These are phyloP conservation scores for Mariannaea sp. DNA, from an alignment of 2,329 filamentous ascomycete species.

Conservation along the genomic window DNA sequence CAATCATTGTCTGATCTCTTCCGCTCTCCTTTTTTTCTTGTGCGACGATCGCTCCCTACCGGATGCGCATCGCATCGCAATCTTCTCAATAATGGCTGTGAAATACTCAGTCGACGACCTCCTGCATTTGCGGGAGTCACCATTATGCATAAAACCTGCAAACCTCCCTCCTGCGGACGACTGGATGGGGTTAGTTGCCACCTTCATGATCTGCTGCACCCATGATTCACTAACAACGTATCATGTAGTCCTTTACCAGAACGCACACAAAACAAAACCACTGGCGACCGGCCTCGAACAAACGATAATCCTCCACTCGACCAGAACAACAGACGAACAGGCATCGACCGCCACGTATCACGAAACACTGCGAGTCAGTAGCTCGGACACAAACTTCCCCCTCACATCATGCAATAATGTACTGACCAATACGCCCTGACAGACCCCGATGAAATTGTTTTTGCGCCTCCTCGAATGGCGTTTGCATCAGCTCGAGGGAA, in stretches of 20 bases:
- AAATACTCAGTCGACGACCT: conserved; percentile 80
- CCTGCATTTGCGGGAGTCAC: conserved; percentile 76
- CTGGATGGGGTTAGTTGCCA: conserved; percentile 84
- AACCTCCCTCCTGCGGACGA: conserved; percentile 83
- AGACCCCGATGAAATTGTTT: conserved; percentile 80
- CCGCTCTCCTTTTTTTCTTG: conserved; percentile 15
- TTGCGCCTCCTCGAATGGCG: conserved; percentile 80
- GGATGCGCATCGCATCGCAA: conserved; percentile 46
- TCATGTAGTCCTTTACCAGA: conserved; percentile 51
- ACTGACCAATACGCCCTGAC: conserved; percentile 20
- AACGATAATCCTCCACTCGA: conserved; percentile 53
- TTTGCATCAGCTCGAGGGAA: conserved; percentile 76
- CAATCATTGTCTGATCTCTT: conserved; percentile 14
- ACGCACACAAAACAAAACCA: conserved; percentile 51
- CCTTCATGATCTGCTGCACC: conserved; percentile 14
- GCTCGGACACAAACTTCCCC: conserved; percentile 9
- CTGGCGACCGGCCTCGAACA: conserved; percentile 51
- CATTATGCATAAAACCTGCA: conserved; percentile 79
- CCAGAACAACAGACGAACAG: conserved; percentile 56
- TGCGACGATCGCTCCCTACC: conserved; percentile 32
- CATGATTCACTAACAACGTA: conserved; percentile 28
- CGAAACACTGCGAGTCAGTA: conserved; percentile 62
- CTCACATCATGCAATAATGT: conserved; percentile 1
- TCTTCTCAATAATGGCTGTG: conserved; percentile 52
- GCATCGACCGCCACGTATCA: conserved; percentile 58